Evolutionary conservation across 441 rosid species (phyloP).

Genomic region (Eutrema salsugineum): DNA sequence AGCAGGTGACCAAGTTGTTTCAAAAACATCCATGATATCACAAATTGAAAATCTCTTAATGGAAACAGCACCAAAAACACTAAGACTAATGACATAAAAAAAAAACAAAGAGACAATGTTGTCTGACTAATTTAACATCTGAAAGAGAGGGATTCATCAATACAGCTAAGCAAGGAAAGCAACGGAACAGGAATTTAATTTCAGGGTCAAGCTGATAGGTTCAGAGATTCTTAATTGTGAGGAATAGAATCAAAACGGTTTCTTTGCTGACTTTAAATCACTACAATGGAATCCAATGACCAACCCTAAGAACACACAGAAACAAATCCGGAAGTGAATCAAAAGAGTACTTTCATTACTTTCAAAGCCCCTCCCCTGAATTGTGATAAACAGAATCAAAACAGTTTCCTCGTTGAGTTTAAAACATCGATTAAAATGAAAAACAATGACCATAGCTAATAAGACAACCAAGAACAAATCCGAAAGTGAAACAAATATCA

Average conservation of each 20-base stretch:
- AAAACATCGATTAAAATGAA: background rate
- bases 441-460: background rate
- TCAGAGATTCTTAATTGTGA: background rate
- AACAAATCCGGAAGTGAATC: background rate
- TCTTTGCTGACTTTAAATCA: background rate
- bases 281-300: background rate
- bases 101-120: background rate
- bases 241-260: background rate
- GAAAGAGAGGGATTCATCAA: background rate
- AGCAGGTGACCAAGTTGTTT: background rate
- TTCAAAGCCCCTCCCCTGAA: background rate
- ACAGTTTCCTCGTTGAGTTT: background rate
- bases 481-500: background rate
- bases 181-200: background rate
- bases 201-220: background rate
- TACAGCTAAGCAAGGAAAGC: background rate
- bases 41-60: background rate
- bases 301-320: background rate
- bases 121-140: background rate
- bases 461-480: conserved; percentile 1
- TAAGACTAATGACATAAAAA: background rate
- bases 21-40: background rate
- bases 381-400: background rate
- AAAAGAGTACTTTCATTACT: background rate
- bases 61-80: conserved; percentile 10